Evolutionary conservation across 331 rosid species (phyloP).

Genomic region (Spiraea crenata): DNA sequence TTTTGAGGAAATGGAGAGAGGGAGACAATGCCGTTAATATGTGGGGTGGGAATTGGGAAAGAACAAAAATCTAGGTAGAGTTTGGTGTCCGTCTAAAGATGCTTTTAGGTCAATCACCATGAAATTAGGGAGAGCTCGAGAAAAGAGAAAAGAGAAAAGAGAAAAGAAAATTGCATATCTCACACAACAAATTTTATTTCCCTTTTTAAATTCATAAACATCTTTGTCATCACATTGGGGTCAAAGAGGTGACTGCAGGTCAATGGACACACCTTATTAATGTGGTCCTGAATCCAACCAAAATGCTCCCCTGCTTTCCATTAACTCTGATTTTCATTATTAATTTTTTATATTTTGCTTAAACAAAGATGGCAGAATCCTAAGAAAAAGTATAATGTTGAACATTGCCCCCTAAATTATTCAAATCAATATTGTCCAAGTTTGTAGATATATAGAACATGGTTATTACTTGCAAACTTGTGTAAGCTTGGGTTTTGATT

Average conservation of each 20-base stretch:
- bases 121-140: conserved; percentile 36
- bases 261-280: conserved; percentile 8
- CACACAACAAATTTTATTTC: background rate
- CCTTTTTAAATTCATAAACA: background rate
- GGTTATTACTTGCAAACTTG: background rate
- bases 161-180: conserved; percentile 21
- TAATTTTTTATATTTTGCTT: background rate
- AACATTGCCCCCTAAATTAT: background rate
- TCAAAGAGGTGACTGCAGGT: conserved; percentile 34
- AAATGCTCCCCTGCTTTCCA: conserved; percentile 4
- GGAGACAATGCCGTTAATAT: conserved; percentile 34
- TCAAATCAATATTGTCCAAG: too few species aligned
- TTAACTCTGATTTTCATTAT: background rate
- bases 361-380: background rate
- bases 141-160: conserved; percentile 23
- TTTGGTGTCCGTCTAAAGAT: conserved; percentile 35
- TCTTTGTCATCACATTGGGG: conserved; percentile 5
- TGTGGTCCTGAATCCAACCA: conserved; percentile 17
- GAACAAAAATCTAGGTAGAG: conserved; percentile 36
- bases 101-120: conserved; percentile 44
- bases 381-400: background rate
- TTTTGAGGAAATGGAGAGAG: conserved; percentile 1
- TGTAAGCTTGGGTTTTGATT: background rate
- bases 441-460: background rate
- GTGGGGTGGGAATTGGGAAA: conserved; percentile 38